Conservation (phyloP, 371 early-diverging fungal genomes). For the Mortierella sp. region DNA sequence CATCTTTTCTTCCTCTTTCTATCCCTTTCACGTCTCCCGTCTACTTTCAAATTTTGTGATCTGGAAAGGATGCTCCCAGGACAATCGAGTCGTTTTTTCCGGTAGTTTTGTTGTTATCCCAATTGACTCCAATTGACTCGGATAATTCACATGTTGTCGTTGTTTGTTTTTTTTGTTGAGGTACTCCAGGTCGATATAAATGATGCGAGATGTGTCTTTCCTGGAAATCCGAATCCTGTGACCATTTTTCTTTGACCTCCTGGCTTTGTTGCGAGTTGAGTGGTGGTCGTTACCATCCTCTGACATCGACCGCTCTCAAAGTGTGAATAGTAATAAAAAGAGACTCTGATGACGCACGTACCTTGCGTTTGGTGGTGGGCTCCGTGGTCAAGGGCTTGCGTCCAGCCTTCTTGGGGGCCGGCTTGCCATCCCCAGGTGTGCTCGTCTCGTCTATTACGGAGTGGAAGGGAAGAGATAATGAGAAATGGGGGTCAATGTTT, state of each 20-base stretch:
- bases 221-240: constrained; percentile 7
- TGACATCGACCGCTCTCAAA: too few relatives aligned
- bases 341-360: background rate
- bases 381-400: constrained; percentile 20
- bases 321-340: too few relatives aligned
- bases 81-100: background rate
- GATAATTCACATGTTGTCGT: background rate
- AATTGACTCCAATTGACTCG: too few relatives aligned
- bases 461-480: background rate
- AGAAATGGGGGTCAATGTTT: background rate
- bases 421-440: constrained; percentile 11
- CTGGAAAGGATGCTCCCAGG: background rate
- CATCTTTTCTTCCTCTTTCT: background rate
- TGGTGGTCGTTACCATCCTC: background rate
- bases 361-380: constrained; percentile 21
- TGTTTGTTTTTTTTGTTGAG: background rate
- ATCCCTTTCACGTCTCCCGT: background rate
- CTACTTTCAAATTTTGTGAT: background rate
- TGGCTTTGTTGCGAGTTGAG: background rate
- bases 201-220: background rate
- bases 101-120: background rate
- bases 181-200: background rate
- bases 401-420: constrained; percentile 22
- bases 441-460: background rate
- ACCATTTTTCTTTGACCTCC: background rate